phyloP scores from a whole-genome alignment of 805 yeast species.

The Saccharomyces kudriavzevii region DNA sequence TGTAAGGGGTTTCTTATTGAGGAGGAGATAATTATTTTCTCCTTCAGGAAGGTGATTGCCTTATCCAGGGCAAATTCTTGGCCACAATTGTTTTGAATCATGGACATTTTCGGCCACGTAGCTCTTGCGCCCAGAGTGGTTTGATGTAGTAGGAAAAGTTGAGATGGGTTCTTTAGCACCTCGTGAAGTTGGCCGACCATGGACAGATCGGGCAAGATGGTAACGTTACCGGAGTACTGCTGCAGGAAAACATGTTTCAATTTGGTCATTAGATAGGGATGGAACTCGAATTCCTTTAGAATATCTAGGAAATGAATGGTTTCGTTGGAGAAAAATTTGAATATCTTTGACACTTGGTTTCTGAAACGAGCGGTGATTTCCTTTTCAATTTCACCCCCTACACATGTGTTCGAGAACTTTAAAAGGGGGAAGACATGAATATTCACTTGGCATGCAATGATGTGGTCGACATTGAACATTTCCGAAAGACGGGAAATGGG shows the following conservation, averaged over 20 bases:
- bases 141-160: slow-evolving; percentile 56
- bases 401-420: slow-evolving; percentile 55
- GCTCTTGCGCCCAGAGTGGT: slow-evolving; percentile 80
- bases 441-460: slow-evolving; percentile 94
- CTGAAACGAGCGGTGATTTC: slow-evolving; percentile 50
- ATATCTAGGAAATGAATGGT: slow-evolving; percentile 70
- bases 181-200: slow-evolving; percentile 48
- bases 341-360: slow-evolving; percentile 43
- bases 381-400: slow-evolving; percentile 61
- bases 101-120: slow-evolving; percentile 85
- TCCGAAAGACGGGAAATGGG: slow-evolving; percentile 87
- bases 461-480: slow-evolving; percentile 95
- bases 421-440: slow-evolving; percentile 91
- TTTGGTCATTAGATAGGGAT: slow-evolving; percentile 64
- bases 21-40: slow-evolving; percentile 43
- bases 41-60: slow-evolving; percentile 61
- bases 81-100: slow-evolving; percentile 82
- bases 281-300: slow-evolving; percentile 66
- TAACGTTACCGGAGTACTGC: slow-evolving; percentile 86
- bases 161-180: slow-evolving; percentile 73
- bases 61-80: slow-evolving; percentile 81
- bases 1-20: slow-evolving; percentile 27
- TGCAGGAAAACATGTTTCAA: slow-evolving; percentile 72
- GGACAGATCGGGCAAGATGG: slow-evolving; percentile 73
- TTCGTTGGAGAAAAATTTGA: slow-evolving; percentile 59